Evolutionary conservation across 164 flowering plant species (phyloP), one percentile per base, ranked within the genome.

Genomic region (Kingdonia uniflora): DNA sequence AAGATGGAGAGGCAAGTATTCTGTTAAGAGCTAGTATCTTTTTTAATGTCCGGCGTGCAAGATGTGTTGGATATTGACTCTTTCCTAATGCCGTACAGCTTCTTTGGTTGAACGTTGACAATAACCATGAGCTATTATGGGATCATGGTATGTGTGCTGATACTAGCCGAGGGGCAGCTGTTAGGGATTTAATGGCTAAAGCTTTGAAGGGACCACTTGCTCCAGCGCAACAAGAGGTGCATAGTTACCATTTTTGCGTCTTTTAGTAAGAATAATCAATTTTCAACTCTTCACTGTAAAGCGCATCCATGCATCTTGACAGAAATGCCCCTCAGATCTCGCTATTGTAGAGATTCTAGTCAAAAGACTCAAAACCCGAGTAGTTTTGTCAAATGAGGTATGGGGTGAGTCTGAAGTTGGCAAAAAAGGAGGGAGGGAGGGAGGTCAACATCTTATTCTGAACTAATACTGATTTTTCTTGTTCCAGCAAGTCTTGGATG

Each of bases 61-160:
- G 11, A 16, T 20, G 14, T 50, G 48, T 59, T 63, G 59, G 22
- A 29, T 29, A 3, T 52, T 67, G 51, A 40, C 24, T 23, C 51
- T 58, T 55, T 42, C 11, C 24, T 44, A 44, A 25, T 35, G 11
- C 61, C 45, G 50, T 68, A 35, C 87, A 92, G 99, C 79, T 88
- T 63, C 74, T 78, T 59, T 94, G 97, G 97, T 80, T 94, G 45
- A 84, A 82, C 67, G 92, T 86, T 53, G 96, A 81, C 48, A 85
- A 77, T 63, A 80, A 71, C 65, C 95, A 89, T 68, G 97, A 89
- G 67, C 87, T 87, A 37, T 57, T 76, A 49, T 94, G 99, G 99
- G 99, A 94, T 68, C 71, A 81, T 68, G 84, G 86, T 19, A 94
- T 94, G 99, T 94, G 96, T 72, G 97, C 94, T 63, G 99, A 94